These are phyloP conservation scores for Podochytrium sp. DNA, from an alignment of 192 early-diverging fungal species.

Conservation along the genomic window DNA sequence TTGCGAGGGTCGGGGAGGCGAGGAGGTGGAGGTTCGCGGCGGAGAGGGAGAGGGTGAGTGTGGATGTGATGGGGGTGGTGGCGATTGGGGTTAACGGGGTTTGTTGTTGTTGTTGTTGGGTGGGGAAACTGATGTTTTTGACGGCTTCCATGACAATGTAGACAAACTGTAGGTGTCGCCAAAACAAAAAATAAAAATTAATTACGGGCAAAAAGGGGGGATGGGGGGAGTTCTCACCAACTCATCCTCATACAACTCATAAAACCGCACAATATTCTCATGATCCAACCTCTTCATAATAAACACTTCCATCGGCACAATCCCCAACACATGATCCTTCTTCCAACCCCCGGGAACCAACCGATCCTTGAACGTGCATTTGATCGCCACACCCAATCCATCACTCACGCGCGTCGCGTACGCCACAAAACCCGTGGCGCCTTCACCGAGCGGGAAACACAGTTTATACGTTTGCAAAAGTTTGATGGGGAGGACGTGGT, in stretches of 20 bases:
- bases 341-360: conserved; percentile 72
- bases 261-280: conserved; percentile 51
- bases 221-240: conserved; percentile 3
- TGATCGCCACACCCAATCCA: conserved; percentile 56
- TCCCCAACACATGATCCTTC: conserved; percentile 61
- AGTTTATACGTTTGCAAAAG: not conserved
- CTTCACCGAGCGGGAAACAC: conserved; percentile 17
- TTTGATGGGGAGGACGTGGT: not conserved
- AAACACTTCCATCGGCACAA: conserved; percentile 78
- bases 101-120: not conserved
- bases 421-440: conserved; percentile 28
- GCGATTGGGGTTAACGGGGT: not conserved
- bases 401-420: conserved; percentile 32
- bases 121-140: conserved; percentile 21
- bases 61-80: not conserved
- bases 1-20: not conserved
- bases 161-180: conserved; percentile 27
- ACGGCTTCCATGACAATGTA: conserved; percentile 52
- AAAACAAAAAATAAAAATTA: too few relatives aligned
- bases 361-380: conserved; percentile 68
- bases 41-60: conserved; percentile 9
- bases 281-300: conserved; percentile 60
- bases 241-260: conserved; percentile 77
- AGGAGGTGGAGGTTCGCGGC: not conserved
- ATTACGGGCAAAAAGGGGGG: not conserved